Percentiles rank a stretch among this genome's conserved stretches.
These are phyloP conservation scores for Pueraria montana DNA, from an alignment of 306 rosid species.

Conservation along the genomic window DNA sequence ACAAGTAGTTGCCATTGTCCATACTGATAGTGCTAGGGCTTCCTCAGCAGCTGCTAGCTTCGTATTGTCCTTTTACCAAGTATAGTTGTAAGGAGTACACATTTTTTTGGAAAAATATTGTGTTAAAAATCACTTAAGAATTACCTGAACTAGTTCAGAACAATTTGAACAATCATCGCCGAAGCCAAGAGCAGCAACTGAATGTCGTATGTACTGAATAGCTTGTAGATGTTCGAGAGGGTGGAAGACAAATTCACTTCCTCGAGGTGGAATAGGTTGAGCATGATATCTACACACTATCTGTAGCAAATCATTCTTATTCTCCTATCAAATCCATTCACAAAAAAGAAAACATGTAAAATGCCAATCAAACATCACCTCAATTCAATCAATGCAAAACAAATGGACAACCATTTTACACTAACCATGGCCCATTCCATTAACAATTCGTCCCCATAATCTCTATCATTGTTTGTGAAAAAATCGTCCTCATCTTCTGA, in stretches of 20 bases:
- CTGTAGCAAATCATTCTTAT: constrained; percentile 83
- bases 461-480: constrained; percentile 68
- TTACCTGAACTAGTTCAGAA: constrained; percentile 71
- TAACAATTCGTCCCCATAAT: constrained; percentile 63
- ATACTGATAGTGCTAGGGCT: constrained; percentile 82
- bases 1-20: constrained; percentile 90
- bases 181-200: constrained; percentile 74
- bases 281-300: constrained; percentile 87
- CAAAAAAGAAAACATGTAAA: constrained; percentile 46
- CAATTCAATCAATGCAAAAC: constrained; percentile 34
- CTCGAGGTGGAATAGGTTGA: constrained; percentile 74
- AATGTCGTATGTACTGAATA: constrained; percentile 73
- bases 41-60: constrained; percentile 92
- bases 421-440: constrained; percentile 97
- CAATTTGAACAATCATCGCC: constrained; percentile 54
- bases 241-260: constrained; percentile 74
- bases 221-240: constrained; percentile 96
- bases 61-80: constrained; percentile 59
- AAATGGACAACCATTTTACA: constrained; percentile 48
- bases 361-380: constrained; percentile 47
- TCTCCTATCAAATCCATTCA: constrained; percentile 69
- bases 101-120: constrained; percentile 23
- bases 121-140: constrained; percentile 42
- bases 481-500: constrained; percentile 85
- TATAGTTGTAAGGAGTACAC: constrained; percentile 38